Evolutionary conservation across 805 yeast genomes (phyloP).

Genomic region (Candida tallmaniae): DNA sequence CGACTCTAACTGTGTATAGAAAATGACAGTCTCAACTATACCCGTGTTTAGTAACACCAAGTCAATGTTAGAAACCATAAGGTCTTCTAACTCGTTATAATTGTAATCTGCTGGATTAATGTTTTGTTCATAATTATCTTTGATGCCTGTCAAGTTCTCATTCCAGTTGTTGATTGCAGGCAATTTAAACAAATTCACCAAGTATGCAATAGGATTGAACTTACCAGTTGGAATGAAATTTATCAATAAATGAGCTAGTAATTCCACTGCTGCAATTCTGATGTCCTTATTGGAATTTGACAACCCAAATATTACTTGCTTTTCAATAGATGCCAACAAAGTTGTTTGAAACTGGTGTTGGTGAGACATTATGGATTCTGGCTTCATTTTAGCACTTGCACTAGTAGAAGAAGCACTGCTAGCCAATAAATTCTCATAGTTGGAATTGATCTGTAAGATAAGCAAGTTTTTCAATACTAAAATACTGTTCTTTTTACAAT

Average conservation of each 20-base stretch:
- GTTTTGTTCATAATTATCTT: slow-evolving; percentile 1
- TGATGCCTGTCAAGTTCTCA: slow-evolving; percentile 13
- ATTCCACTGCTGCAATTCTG: slow-evolving; percentile 33
- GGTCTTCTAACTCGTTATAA: slow-evolving; percentile 21
- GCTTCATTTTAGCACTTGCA: slow-evolving; percentile 37
- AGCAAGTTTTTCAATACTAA: slow-evolving; percentile 28
- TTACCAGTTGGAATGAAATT: slow-evolving; percentile 38
- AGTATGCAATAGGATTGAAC: slow-evolving; percentile 30
- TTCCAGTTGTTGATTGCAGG: slow-evolving; percentile 31
- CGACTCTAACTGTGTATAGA: slow-evolving; percentile 37
- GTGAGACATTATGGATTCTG: slow-evolving; percentile 37
- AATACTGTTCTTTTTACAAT: slow-evolving; percentile 28
- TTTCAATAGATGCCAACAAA: slow-evolving; percentile 27
- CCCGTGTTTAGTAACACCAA: slow-evolving; percentile 25
- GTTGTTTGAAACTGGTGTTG: slow-evolving; percentile 34
- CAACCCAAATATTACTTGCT: slow-evolving; percentile 24
- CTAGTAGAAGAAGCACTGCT: slow-evolving; percentile 28
- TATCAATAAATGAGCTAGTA: slow-evolving; percentile 28
- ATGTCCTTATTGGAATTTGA: slow-evolving; percentile 30
- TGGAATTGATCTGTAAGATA: slow-evolving; percentile 27
- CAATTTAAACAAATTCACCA: slow-evolving; percentile 27
- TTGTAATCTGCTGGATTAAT: slow-evolving; percentile 9
- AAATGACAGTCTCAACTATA: slow-evolving; percentile 27
- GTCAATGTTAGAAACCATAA: slow-evolving; percentile 17
- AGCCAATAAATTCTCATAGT: slow-evolving; percentile 35